These are phyloP conservation scores for Colletotrichum kahawae DNA, from an alignment of 2,329 filamentous ascomycete genomes.

Conservation along the genomic window DNA sequence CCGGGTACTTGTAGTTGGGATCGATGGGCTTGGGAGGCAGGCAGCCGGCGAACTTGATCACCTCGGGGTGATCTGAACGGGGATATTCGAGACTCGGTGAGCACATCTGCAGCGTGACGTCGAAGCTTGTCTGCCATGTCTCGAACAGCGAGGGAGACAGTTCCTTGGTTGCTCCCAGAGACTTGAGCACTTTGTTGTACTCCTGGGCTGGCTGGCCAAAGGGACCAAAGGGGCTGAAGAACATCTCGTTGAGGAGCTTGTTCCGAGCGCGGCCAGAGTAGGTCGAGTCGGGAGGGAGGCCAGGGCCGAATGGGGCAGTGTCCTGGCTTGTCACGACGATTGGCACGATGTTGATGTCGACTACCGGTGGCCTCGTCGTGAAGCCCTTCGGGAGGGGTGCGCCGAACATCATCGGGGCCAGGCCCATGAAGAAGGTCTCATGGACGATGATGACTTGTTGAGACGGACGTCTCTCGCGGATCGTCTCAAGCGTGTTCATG, in stretches of 20 bases:
- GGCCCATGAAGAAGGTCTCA: conserved; percentile 43
- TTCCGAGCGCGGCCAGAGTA: conserved; percentile 40
- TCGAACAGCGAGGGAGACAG: conserved; percentile 28
- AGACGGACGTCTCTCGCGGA: conserved; percentile 34
- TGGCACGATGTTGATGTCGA: conserved; percentile 45
- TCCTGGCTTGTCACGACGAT: conserved; percentile 41
- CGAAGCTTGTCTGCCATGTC: conserved; percentile 32
- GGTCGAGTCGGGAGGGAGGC: conserved; percentile 41
- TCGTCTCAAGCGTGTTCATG: conserved; percentile 37
- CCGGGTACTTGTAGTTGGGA: conserved; percentile 36
- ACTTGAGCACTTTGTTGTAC: conserved; percentile 29
- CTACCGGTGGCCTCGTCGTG: conserved; percentile 34
- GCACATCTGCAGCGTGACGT: conserved; percentile 42
- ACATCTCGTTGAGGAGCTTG: conserved; percentile 27
- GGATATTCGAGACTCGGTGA: conserved; percentile 44
- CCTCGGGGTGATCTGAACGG: conserved; percentile 37
- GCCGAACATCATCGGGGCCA: conserved; percentile 41
- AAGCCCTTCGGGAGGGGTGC: conserved; percentile 43
- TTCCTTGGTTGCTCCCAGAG: conserved; percentile 31
- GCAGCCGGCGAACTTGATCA: conserved; percentile 49
- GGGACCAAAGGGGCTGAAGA: conserved; percentile 24
- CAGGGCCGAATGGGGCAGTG: conserved; percentile 41
- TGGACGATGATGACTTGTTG: conserved; percentile 47
- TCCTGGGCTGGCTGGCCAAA: conserved; percentile 27
- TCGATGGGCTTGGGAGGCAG: conserved; percentile 37